Base-by-base conservation (phyloP, 495 filamentous ascomycete genomes). In the Penicillium silybi region DNA sequence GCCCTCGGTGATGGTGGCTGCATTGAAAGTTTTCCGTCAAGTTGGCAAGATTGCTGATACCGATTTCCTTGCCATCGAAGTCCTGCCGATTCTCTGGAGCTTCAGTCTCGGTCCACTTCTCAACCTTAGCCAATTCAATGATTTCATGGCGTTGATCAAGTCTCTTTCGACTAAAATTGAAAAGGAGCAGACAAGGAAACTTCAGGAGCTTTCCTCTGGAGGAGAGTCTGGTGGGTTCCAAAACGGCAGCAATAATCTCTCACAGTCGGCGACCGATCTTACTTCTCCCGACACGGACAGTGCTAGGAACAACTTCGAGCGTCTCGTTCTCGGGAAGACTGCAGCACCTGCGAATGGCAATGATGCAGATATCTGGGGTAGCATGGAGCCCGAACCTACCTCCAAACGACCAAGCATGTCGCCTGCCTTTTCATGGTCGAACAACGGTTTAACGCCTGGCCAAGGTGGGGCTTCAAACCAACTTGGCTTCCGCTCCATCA, bases 1-100 rank as follows among this genome's bases (percentile, higher is more conserved):
- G 61, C 93, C 93, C 0, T 92, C 89, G 2, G 93, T 98, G 3
- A 96, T 96, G 87, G 92, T 97, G 82, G 91, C 93, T 1, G 88
- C 90, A 0, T 77, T 97, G 17, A 81, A 83, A 22, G 90, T 97
- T 10, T 84, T 97, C 56, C 80, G 77, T 25, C 84, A 95, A 48
- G 84, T 97, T 44, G 90, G 93, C 6, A 79, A 75, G 19, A 74
- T 89, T 22, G 91, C 87, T 4, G 93, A 97, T 60, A 77, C 86
- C 4, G 93, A 97, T n/a, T 97, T 95, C 59, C 80, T 97, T 25
- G 93, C 95, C 3, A 80, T 93, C 74, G 92, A 97, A 46, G 82
- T 95, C 25, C 71, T 98, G 15, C 95, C 93, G 0, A 76, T 90
- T 27, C 74, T 98, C 5, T 98, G 95, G 95, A 82, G 71, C 48